Evolutionary conservation across 805 yeast genomes (phyloP), one percentile per base, ranked within the genome.

Genomic region (Maudiozyma barnettii): DNA sequence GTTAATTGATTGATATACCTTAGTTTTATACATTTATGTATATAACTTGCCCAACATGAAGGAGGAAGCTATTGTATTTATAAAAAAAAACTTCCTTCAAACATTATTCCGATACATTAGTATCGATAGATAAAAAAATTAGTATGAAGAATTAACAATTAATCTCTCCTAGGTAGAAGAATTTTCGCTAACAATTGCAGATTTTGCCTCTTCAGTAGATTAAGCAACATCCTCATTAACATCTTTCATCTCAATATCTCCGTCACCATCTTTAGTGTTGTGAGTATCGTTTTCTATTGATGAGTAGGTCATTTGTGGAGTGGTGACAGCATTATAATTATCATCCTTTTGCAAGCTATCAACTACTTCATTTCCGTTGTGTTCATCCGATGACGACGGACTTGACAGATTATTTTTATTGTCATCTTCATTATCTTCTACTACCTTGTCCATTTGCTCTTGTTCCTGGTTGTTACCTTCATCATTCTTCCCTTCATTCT

Each of bases 401-500:
- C 12, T 26, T 26, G 30, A 12, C 30, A 26, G 10, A 26, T 26
- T 6, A 12, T 6, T 26, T 26, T 26, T 12, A n/a, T 13, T 22
- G n/a, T 8, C 22, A 4, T n/a, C 38, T 18, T 35, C 20, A n/a
- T 8, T 6, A 20, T 42, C 31, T 12, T 23, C 12, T 23, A 23
- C 21, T 16, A 20, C 45, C 16, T 19, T 37, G 26, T 30, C 16
- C 40, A 13, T 39, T 39, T 38, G 14, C 37, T 22, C 31, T 31
- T 45, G 56, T 45, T 69, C 72, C 13, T 46, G 41, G 16, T 44
- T 42, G 21, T 45, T 47, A 30, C 73, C 77, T 22, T 33, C 40
- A 4, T 40, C 41, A 68, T 76, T 43, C 60, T 64, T 73, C 31
- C 67, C 65, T 55, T 77, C 77, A 45, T 76, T 67, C 46, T 63